Evolutionary conservation across 2,329 filamentous ascomycete genomes (phyloP).

Genomic region (Alternaria brassicae): DNA sequence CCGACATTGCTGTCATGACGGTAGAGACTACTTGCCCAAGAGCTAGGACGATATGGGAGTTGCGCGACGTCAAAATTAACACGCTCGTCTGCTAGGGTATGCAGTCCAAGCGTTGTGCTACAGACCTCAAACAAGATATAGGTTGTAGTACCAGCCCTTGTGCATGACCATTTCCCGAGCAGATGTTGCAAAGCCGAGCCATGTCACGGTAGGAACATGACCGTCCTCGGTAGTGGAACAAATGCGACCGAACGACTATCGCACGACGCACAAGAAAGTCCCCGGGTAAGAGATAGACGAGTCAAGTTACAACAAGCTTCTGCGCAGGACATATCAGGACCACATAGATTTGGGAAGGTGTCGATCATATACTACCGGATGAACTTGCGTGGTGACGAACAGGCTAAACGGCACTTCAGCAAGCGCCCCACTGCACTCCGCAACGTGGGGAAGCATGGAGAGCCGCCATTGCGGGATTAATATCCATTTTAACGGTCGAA

Average conservation of each 20-base stretch:
- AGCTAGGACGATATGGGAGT: neutral
- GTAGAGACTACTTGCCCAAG: neutral
- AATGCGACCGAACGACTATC: neutral
- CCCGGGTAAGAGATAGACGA: neutral
- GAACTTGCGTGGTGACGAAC: slow-evolving; percentile 26
- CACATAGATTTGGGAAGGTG: slow-evolving; percentile 3
- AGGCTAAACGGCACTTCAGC: slow-evolving; percentile 42
- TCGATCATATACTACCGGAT: slow-evolving; percentile 30
- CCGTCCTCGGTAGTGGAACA: neutral
- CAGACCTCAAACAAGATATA: neutral
- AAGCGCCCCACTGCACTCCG: slow-evolving; percentile 37
- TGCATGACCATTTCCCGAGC: neutral
- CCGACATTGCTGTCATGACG: neutral
- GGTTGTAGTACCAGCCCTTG: neutral
- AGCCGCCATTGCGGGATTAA: slow-evolving; percentile 27
- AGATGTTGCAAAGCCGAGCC: neutral
- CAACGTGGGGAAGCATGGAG: slow-evolving; percentile 29
- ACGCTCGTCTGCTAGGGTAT: neutral
- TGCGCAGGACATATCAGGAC: neutral
- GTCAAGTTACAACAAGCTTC: slow-evolving; percentile 7
- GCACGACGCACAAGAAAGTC: neutral
- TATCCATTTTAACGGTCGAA: slow-evolving; percentile 14
- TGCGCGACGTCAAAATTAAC: neutral
- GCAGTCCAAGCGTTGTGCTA: neutral
- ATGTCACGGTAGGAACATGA: neutral